Evolutionary conservation across 352 stramenopile genomes (phyloP), one percentile per base, ranked within the genome.

Genomic region (Elongisporangium prolatum): DNA sequence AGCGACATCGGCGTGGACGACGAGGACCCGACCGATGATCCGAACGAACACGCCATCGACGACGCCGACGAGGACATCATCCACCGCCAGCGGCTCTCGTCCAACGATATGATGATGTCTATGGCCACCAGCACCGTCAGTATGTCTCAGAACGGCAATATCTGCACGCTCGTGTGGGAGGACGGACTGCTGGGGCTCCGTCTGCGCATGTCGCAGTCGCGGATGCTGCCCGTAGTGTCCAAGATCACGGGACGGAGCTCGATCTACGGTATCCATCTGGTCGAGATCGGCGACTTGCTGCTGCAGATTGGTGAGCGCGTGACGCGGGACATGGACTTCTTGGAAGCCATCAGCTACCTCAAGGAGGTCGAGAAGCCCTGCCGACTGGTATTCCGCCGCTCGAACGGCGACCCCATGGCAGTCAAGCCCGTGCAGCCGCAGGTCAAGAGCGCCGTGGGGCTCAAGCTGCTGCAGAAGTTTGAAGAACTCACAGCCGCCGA

Each of bases 81-180:
- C 11, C 77, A 85, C 28, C 67, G 34, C 34, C 34, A 80, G 52
- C 71, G 84, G 20, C 73, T 84, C 13, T 89, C 84, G 16, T 95
- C 84, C 20, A 63, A 86, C 24, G 84, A 93, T 56, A 72, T 91
- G 58, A 56, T 93, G 47, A 64, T 77, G 11, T 91, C 81, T 1
- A 83, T 93, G 66, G 69, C 72, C 0, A 72, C 70, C 18, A 91
- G 79, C 57, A 78, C 81, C 21, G 80, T 67, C 20, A 87, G 82
- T 49, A 68, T 88, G 48, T 84, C 79, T 11, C 74, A 79, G 25
- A 78, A 71, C 57, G 81, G 80, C 25, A 91, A 93, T 28, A 56
- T 83, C 62, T 95, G 85, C 55, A 93, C 84, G 44, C 59, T 95
- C 14, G 62, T 95, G 5, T 95, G 86, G 86, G 86, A 95, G 66